Base-by-base conservation (phyloP, 306 rosid species). In the Sicyos edulis region DNA sequence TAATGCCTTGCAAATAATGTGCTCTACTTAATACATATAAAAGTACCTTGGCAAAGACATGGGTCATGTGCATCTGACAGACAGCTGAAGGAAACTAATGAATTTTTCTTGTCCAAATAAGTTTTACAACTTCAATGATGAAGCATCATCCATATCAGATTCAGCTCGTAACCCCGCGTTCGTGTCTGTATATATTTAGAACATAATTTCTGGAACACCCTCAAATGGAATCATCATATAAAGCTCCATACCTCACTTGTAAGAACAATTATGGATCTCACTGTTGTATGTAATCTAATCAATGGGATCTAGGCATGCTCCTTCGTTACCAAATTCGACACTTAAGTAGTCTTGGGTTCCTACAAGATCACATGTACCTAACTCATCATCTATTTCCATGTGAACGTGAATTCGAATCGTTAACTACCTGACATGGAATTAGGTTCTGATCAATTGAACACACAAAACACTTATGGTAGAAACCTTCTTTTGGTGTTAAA, bases 401-500 rank as follows among this genome's bases (percentile, higher is more conserved):
- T 92, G 86, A 69, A 92, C 82, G 65, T 80, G 78, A 52, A 76
- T n/a, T 80, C 47, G 72, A 73, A 80, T 90, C 96, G 71, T 90
- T 83, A 20, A 84, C 88, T 74, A 90, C 86, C 70, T 82, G 86
- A 84, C 96, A 87, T 11, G 80, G 86, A 74, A 76, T 59, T 54
- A 70, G 55, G 74, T 72, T 80, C 51, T 85, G 85, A 4, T 79
- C 80, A 45, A 77, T 82, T 47, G 85, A 70, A 59, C 70, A 73
- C 34, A 87, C 52, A 61, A 57, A 71, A 74, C 99, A 91, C 50
- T 83, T 86, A 63, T 80, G 86, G 54, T 93, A 91, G 5, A 91
- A 77, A 80, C 99, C 99, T 82, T 93, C 99, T 82, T 80, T 91
- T 15, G 99, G 99, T n/a, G 91, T 85, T 68, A 87, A 82, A 80